Evolutionary conservation across 768 basidiomycete genomes (phyloP).

Genomic region (Hypholoma fasciculare): DNA sequence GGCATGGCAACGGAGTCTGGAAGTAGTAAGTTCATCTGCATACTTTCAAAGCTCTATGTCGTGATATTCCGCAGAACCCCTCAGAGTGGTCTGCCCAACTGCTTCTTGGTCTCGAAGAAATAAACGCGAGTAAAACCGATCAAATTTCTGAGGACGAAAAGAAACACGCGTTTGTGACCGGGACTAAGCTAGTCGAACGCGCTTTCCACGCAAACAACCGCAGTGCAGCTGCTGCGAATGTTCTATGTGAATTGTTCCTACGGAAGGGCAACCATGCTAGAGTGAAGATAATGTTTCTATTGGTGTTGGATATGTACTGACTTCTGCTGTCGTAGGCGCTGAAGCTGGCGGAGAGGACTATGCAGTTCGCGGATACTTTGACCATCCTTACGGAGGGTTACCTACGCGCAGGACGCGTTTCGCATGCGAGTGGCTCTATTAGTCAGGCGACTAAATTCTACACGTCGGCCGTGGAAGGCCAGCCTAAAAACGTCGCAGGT

Average conservation of each 20-base stretch:
- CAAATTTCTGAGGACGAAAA: conserved; percentile 64
- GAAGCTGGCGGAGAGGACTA: conserved; percentile 91
- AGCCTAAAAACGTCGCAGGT: conserved; percentile 74
- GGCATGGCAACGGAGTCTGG: conserved; percentile 90
- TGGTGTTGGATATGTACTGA: neutral
- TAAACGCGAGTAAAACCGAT: conserved; percentile 83
- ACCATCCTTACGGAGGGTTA: conserved; percentile 86
- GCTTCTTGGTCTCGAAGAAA: conserved; percentile 80
- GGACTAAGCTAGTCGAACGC: conserved; percentile 70
- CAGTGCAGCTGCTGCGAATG: conserved; percentile 82
- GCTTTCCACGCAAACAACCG: conserved; percentile 82
- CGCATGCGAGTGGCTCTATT: conserved; percentile 69
- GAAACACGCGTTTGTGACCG: conserved; percentile 55
- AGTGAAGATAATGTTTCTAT: conserved; percentile 34
- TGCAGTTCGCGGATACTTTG: conserved; percentile 91
- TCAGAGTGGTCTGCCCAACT: conserved; percentile 78
- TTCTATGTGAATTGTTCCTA: conserved; percentile 77
- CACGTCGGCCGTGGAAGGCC: conserved; percentile 61
- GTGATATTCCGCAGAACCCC: conserved; percentile 55
- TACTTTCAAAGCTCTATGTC: neutral
- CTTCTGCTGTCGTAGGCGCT: conserved; percentile 56
- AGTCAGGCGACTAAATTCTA: conserved; percentile 73
- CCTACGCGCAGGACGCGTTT: conserved; percentile 77
- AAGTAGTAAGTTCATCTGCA: conserved; percentile 58
- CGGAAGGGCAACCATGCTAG: conserved; percentile 64